phyloP scores from a whole-genome alignment of 1,139 yeast species.

The Debaryomyces sp. region DNA sequence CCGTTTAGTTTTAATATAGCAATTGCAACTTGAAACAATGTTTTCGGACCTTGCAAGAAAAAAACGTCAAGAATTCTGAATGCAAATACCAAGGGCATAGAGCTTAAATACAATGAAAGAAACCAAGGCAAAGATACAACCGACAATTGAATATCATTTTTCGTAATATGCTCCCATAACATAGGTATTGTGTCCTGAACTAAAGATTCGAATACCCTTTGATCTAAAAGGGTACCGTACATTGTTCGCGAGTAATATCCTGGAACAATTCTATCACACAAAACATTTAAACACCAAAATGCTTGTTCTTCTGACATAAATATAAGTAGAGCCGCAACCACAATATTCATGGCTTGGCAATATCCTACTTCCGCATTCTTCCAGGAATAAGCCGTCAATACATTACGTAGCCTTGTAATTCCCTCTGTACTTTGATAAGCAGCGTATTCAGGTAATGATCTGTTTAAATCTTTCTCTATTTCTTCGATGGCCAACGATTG shows the following conservation, averaged over 20 bases:
- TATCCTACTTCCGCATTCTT: slow-evolving; percentile 96
- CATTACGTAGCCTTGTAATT: slow-evolving; percentile 79
- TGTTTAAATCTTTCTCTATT: slow-evolving; percentile 91
- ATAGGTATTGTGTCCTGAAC: slow-evolving; percentile 90
- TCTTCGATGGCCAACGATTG: slow-evolving; percentile 89
- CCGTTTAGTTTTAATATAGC: slow-evolving; percentile 88
- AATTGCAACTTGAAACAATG: slow-evolving; percentile 89
- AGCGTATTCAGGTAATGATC: slow-evolving; percentile 94
- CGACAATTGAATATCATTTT: slow-evolving; percentile 86
- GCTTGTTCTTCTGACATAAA: slow-evolving; percentile 98
- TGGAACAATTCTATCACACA: slow-evolving; percentile 86
- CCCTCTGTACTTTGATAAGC: slow-evolving; percentile 91
- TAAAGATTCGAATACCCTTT: slow-evolving; percentile 86
- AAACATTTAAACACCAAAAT: slow-evolving; percentile 84
- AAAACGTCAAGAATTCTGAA: slow-evolving; percentile 90
- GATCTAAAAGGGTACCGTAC: slow-evolving; percentile 96
- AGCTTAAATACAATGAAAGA: slow-evolving; percentile 80
- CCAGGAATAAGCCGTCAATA: slow-evolving; percentile 94
- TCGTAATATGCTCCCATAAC: slow-evolving; percentile 78
- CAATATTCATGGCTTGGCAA: slow-evolving; percentile 99
- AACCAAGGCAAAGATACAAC: slow-evolving; percentile 98
- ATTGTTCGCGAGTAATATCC: slow-evolving; percentile 97
- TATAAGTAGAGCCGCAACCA: slow-evolving; percentile 88
- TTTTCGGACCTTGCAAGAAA: slow-evolving; percentile 86
- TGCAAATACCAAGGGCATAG: slow-evolving; percentile 95